Evolutionary conservation across 495 filamentous ascomycete genomes (phyloP).

Genomic region (Sporormia fimetaria): DNA sequence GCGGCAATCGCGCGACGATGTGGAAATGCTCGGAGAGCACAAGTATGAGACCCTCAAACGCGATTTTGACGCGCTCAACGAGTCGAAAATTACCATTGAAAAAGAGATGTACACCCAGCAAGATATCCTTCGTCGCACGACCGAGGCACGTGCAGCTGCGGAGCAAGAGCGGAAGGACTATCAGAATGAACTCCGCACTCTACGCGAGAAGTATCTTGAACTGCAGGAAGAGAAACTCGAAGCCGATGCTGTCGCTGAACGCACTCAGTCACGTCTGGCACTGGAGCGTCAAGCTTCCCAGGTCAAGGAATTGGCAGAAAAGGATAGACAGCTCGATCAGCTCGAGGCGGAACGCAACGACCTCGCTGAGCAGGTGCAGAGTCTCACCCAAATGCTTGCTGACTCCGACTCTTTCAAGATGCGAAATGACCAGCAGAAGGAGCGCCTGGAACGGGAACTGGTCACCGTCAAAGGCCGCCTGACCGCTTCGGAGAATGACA

Average conservation of each 20-base stretch:
- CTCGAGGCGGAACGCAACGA: conserved; percentile 64
- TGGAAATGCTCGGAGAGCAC: conserved; percentile 82
- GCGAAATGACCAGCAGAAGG: conserved; percentile 84
- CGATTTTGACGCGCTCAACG: conserved; percentile 79
- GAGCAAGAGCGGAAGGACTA: conserved; percentile 85
- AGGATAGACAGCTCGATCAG: conserved; percentile 56
- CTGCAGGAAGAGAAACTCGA: conserved; percentile 75
- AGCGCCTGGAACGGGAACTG: conserved; percentile 84
- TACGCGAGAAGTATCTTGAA: conserved; percentile 70
- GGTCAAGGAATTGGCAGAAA: conserved; percentile 65
- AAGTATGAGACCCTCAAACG: conserved; percentile 69
- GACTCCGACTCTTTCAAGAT: conserved; percentile 80
- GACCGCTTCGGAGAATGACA: conserved; percentile 91
- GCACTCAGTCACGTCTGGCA: conserved; percentile 61
- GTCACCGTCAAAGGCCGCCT: conserved; percentile 84
- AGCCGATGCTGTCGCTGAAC: conserved; percentile 70
- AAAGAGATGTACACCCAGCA: conserved; percentile 98
- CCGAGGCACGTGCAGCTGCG: conserved; percentile 62
- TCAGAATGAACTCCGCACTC: conserved; percentile 68
- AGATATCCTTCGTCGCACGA: conserved; percentile 79
- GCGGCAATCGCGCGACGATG: conserved; percentile 90
- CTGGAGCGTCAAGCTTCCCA: conserved; percentile 72
- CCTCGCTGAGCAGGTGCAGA: conserved; percentile 63
- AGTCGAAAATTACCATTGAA: conserved; percentile 93
- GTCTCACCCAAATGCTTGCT: conserved; percentile 68